Evolutionary conservation across 2,329 filamentous ascomycete genomes (phyloP), one percentile per base, ranked within the genome.

Genomic region (Ophiostoma sp.): DNA sequence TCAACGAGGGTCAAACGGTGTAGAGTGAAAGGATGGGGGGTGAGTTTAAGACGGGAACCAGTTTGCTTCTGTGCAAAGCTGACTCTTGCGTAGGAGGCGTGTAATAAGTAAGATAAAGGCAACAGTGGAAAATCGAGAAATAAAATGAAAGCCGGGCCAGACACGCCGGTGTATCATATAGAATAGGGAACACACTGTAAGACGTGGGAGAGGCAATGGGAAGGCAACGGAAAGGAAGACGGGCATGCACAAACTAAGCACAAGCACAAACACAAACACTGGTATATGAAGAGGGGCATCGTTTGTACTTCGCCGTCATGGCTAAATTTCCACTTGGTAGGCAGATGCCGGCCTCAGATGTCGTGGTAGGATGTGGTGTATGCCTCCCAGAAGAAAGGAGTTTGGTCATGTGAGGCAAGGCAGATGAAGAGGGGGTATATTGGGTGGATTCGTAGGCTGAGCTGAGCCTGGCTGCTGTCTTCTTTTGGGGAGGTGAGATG

Each of bases 191-290:
- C 45, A 66, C 68, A 67, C 71, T 71, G 74, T 76, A 74, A 77
- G 76, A 78, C 77, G 77, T 74, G 69, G 72, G 73, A 68, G 70
- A 72, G 68, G 68, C 49, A 55, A 55, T 55, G 49, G 49, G 49
- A 18, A 60, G 55, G 5, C 67, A 45, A 69, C 47, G 49, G 49
- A 38, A 42, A 62, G 66, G 66, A 12, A 64, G 52, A 42, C 11
- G 16, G 16, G 11, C 65, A 66, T 65, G 49, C 45, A 65, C 55
- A 41, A 27, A 27, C 27, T 27, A 27, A 14, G 67, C 58, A 49
- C 18, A 11, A 40, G 49, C 63, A 67, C 68, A 66, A 63, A 42
- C 60, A 63, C 58, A 63, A 42, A 14, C 58, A 63, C 60, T 63
- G 60, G 18, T 63, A 63, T 63, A 18, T 18, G 16, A 63, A 42